Conservation (phyloP, 352 stramenopile genomes). For the Thalassiosira mediterranea region DNA sequence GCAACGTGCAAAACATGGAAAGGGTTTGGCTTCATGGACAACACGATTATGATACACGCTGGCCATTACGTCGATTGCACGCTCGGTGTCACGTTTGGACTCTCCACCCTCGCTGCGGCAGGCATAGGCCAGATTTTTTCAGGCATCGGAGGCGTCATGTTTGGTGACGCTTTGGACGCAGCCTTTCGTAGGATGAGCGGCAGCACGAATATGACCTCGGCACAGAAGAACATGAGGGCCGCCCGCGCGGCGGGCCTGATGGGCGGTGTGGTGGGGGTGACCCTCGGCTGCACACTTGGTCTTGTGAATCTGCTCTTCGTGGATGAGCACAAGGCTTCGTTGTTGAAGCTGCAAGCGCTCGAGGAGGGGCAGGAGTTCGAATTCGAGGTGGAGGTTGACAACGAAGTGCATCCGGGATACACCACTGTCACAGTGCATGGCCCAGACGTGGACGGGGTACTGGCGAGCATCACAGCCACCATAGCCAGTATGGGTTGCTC, state of each 20-base stretch:
- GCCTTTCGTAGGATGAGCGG: slow-evolving; percentile 31
- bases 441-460: slow-evolving; percentile 70
- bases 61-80: slow-evolving; percentile 75
- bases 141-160: slow-evolving; percentile 66
- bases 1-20: neutral
- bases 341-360: slow-evolving; percentile 69
- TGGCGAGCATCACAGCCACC: slow-evolving; percentile 62
- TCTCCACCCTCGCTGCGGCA: slow-evolving; percentile 69
- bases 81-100: slow-evolving; percentile 70
- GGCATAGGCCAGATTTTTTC: slow-evolving; percentile 74
- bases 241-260: slow-evolving; percentile 32
- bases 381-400: slow-evolving; percentile 69
- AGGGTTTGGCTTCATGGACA: slow-evolving; percentile 65
- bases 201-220: slow-evolving; percentile 40
- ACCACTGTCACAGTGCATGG: slow-evolving; percentile 62
- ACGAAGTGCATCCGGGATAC: slow-evolving; percentile 44
- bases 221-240: slow-evolving; percentile 49
- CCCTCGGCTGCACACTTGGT: slow-evolving; percentile 64
- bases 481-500: slow-evolving; percentile 55
- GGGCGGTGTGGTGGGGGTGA: slow-evolving; percentile 60
- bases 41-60: slow-evolving; percentile 79
- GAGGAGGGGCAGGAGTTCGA: slow-evolving; percentile 67
- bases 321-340: slow-evolving; percentile 59
- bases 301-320: slow-evolving; percentile 75
- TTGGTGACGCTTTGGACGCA: slow-evolving; percentile 66